Base-by-base conservation (phyloP, 1,139 yeast species). In the Sugiyamaella neomexicana region DNA sequence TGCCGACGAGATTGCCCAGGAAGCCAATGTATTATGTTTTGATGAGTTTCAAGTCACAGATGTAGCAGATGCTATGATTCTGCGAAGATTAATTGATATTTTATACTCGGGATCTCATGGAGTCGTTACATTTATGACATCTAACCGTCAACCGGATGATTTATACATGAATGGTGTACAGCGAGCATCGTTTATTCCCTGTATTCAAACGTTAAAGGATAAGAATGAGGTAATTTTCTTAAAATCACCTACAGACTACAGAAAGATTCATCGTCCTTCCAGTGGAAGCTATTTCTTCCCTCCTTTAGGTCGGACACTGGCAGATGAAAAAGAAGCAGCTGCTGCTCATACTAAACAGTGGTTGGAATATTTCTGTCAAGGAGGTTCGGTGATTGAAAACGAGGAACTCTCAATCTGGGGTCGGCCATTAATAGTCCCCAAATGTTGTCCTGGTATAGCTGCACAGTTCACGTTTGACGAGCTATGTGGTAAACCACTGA, bases 31-130 rank as follows among this genome's bases (percentile, higher is more conserved):
- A 1, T 72, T 93, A 55, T 93, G 99, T 70, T 89, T 93, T 69
- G 99, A 93, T 72, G 99, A 93, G 72, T 90, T 91, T 66, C 76
- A 74, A 52, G 98, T 93, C 44, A 89, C 96, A 0, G 99, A 93
- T 69, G 97, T 93, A 36, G 99, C 98, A 0, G 99, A 93, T 71
- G 99, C 99, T 2, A 93, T 93, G 99, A 77, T 93, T 41, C 75
- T 93, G 48, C 80, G 99, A 59, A 77, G 97, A 52, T 73, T 91
- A 42, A 68, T 90, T 50, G 77, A 80, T 29, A 74, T 83, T 46
- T 70, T 93, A 50, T 71, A 83, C 50, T 76, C 82, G 36, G 82
- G 85, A 0, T 79, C 83, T 44, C 86, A 85, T 66, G 98, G 98
- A 0, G 85, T 90, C 25, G 84, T 91, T 1, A 73, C 95, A 12